A percentile compares a stretch with the other conserved stretches of the same genome.
Evolutionary conservation across 768 basidiomycete genomes (phyloP).

Genomic region (Trametes coccinea): DNA sequence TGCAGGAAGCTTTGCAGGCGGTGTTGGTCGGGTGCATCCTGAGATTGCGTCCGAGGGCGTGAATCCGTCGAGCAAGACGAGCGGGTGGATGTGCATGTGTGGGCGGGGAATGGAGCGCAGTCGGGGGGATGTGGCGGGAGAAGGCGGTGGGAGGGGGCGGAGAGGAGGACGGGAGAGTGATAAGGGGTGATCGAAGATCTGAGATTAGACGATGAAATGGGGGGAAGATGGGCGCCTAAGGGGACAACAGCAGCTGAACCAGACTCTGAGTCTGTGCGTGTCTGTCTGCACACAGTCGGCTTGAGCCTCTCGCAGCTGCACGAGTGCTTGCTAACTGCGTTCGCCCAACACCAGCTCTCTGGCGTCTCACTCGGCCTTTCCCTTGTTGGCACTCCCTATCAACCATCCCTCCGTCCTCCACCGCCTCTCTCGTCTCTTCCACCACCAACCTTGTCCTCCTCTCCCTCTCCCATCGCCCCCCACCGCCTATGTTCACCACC

Average conservation of each 20-base stretch:
- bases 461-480: constrained; percentile 1
- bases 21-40: background rate
- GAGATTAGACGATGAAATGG: constrained; percentile 21
- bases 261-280: background rate
- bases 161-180: constrained; percentile 12
- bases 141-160: constrained; percentile 5
- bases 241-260: background rate
- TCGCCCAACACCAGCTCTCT: background rate
- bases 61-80: background rate
- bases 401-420: constrained; percentile 7
- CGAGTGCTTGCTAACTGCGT: background rate
- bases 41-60: background rate
- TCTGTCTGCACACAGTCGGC: background rate
- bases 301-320: constrained; percentile 3
- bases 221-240: constrained; percentile 8
- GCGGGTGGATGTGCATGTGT: background rate
- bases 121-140: constrained; percentile 8
- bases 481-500: constrained; percentile 9
- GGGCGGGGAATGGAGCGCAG: constrained; percentile 6
- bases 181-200: constrained; percentile 22
- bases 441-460: constrained; percentile 12
- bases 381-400: constrained; percentile 8
- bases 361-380: constrained; percentile 9
- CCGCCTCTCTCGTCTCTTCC: constrained; percentile 10
- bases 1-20: background rate